Percentiles rank a stretch among this genome's conserved stretches.
Evolutionary conservation across 2,329 filamentous ascomycete species (phyloP).

Genomic region (Botrytis elliptica): DNA sequence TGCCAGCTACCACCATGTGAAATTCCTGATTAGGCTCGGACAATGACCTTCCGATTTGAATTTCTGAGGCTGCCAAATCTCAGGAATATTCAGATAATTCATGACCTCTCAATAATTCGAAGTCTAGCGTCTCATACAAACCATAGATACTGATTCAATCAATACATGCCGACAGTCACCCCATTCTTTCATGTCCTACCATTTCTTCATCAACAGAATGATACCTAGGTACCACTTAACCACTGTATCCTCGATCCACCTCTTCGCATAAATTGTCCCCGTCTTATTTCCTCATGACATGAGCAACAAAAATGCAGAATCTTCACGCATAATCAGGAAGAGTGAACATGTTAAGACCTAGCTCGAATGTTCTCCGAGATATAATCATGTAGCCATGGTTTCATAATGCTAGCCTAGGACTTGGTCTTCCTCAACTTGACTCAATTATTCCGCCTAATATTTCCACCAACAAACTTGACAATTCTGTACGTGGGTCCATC

Average conservation of each 20-base stretch:
- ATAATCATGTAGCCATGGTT: slow-evolving; percentile 45
- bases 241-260: slow-evolving; percentile 42
- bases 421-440: slow-evolving; percentile 39
- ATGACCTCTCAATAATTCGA: slow-evolving; percentile 44
- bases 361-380: slow-evolving; percentile 42
- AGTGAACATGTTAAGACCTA: slow-evolving; percentile 47
- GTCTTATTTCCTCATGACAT: slow-evolving; percentile 42
- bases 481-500: slow-evolving; percentile 35
- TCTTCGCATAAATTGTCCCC: slow-evolving; percentile 46
- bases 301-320: slow-evolving; percentile 45
- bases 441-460: background rate
- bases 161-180: slow-evolving; percentile 45
- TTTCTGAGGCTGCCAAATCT: background rate
- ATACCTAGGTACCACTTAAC: slow-evolving; percentile 42
- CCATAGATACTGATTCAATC: slow-evolving; percentile 46
- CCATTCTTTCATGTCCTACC: slow-evolving; percentile 45
- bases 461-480: slow-evolving; percentile 38
- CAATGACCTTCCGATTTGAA: background rate
- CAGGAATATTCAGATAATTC: slow-evolving; percentile 23
- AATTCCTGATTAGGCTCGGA: background rate
- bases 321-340: slow-evolving; percentile 37
- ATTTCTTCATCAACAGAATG: slow-evolving; percentile 45
- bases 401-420: slow-evolving; percentile 42
- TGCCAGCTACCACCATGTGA: background rate
- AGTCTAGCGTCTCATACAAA: slow-evolving; percentile 47